Evolutionary conservation across 139 green algal species (phyloP).

Genomic region (Chlorella sp.): DNA sequence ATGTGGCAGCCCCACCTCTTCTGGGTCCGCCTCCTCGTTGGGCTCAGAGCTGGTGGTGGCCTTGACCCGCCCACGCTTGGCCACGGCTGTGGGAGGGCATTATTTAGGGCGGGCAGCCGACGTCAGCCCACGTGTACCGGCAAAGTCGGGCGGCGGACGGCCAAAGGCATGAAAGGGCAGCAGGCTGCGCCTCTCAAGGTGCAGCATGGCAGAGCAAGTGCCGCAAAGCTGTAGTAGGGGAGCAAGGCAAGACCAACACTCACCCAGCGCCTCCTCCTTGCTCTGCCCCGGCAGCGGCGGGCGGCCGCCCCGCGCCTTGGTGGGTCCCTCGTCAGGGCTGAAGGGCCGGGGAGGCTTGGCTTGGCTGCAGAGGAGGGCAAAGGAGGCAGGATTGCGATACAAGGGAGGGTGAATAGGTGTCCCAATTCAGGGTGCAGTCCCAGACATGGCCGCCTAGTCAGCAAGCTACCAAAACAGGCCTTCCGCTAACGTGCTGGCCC

Average conservation of each 20-base stretch:
- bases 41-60: not conserved
- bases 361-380: not conserved
- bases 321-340: not conserved
- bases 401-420: not conserved
- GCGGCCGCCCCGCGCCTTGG: conserved; percentile 2
- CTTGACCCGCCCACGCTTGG: not conserved
- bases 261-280: not conserved
- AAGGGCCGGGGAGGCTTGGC: conserved; percentile 13
- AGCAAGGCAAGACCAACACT: no score
- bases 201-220: not conserved
- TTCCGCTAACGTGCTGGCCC: not conserved
- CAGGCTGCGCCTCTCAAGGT: not conserved
- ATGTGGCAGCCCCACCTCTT: not conserved
- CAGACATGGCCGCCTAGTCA: not conserved
- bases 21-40: not conserved
- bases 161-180: no score
- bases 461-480: not conserved
- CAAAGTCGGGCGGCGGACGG: no score
- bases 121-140: no score
- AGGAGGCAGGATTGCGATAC: not conserved
- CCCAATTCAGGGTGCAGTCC: not conserved
- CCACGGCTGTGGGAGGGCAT: not conserved
- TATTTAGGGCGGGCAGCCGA: no score
- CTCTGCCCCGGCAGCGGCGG: conserved; percentile 3
- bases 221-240: no score